Evolutionary conservation across 2,329 filamentous ascomycete genomes (phyloP).

Genomic region (Fusarium chuoi): DNA sequence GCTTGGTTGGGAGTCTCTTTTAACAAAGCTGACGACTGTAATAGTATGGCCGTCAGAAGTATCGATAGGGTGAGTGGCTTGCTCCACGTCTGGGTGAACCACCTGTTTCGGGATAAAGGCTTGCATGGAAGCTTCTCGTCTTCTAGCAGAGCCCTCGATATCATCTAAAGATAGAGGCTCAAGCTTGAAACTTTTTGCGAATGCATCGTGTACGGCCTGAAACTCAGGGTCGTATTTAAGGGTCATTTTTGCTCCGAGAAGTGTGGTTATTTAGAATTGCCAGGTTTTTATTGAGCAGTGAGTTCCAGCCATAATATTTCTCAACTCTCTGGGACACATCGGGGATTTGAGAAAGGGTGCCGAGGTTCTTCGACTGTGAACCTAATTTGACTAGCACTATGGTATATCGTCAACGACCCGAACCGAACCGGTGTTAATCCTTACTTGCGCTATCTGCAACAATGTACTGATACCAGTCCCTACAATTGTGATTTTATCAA

Average conservation of each 20-base stretch:
- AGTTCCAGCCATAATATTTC: neutral
- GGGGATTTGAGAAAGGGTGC: neutral
- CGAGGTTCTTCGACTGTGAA: neutral
- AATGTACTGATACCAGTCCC: neutral
- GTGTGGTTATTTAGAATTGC: neutral
- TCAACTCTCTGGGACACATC: neutral
- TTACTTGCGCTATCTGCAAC: neutral
- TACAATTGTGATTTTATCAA: neutral
- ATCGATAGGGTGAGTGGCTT: neutral
- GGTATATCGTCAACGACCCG: neutral
- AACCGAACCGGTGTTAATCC: neutral
- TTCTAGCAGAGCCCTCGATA: neutral
- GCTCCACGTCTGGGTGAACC: neutral
- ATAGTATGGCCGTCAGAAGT: neutral
- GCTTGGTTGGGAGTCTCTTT: neutral
- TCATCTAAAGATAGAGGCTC: neutral
- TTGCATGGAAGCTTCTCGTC: neutral
- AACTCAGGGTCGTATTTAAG: neutral
- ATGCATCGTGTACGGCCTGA: neutral
- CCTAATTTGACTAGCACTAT: neutral
- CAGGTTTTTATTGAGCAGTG: neutral
- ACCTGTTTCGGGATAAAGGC: neutral
- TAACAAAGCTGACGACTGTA: neutral
- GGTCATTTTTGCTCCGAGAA: neutral
- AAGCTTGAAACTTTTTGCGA: neutral